Conservation (phyloP, 129 eudicot genomes). For the Lonicera japonica region DNA sequence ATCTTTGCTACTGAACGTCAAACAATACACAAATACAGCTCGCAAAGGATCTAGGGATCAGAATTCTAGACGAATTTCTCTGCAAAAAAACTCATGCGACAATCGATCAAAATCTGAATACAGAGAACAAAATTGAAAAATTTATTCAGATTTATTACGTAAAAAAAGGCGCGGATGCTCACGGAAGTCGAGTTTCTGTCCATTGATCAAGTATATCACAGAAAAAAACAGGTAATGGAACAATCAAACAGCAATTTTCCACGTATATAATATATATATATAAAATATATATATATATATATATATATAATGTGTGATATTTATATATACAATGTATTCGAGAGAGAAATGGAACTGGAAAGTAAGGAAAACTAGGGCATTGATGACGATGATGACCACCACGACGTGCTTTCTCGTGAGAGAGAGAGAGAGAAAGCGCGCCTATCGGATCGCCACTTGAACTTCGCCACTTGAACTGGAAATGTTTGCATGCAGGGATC, state of each 20-base stretch:
- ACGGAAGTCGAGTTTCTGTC: slow-evolving; percentile 4
- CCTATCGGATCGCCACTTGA: slow-evolving; percentile 20
- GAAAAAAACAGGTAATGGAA: background rate
- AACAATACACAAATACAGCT: slow-evolving; percentile 37
- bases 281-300: no score
- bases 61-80: slow-evolving; percentile 21
- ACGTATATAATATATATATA: background rate
- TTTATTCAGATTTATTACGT: background rate
- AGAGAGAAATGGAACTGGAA: background rate
- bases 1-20: slow-evolving; percentile 14
- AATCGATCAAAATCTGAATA: background rate
- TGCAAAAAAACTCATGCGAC: background rate
- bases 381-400: background rate
- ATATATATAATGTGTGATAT: background rate
- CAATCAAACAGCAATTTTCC: background rate
- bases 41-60: slow-evolving; percentile 21
- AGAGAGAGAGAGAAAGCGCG: slow-evolving; percentile 18
- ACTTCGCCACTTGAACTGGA: slow-evolving; percentile 15
- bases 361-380: background rate
- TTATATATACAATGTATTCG: no score
- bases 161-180: background rate
- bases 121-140: background rate
- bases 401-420: slow-evolving; percentile 16
- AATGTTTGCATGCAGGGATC: slow-evolving; percentile 33
- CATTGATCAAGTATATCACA: background rate